Evolutionary conservation across 2,329 filamentous ascomycete species (phyloP).

Genomic region (Monosporascus sp.): DNA sequence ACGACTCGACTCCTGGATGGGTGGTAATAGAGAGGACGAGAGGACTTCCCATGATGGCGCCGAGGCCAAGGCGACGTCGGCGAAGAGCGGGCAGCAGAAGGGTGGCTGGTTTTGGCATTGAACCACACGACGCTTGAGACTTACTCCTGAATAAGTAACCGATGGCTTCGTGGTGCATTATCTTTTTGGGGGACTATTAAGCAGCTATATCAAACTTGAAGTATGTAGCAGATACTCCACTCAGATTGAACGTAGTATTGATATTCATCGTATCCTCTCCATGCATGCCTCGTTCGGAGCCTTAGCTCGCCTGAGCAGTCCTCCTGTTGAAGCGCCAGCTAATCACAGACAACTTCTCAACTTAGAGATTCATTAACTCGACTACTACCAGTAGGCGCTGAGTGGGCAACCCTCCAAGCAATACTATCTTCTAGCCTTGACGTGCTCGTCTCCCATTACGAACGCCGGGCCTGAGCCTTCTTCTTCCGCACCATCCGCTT

Average conservation of each 20-base stretch:
- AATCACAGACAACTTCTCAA: too few species aligned
- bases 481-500: constrained; percentile 77
- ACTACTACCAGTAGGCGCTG: too few species aligned
- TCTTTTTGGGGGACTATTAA: constrained; percentile 1
- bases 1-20: constrained; percentile 3
- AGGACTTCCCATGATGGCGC: not conserved
- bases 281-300: too few species aligned
- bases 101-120: constrained; percentile 16
- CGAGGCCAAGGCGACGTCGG: not conserved
- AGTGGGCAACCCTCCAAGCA: too few species aligned
- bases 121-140: too few species aligned
- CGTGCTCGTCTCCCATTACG: constrained; percentile 1
- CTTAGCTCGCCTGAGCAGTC: too few species aligned
- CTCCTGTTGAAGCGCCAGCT: too few species aligned
- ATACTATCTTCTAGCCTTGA: too few species aligned
- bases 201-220: not conserved
- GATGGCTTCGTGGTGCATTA: not conserved
- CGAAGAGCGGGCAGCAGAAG: not conserved
- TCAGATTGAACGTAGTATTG: not conserved
- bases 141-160: too few species aligned
- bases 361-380: too few species aligned
- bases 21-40: not conserved
- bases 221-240: not conserved
- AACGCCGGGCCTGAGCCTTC: constrained; percentile 39
- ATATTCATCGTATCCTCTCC: too few species aligned